These are phyloP conservation scores for Micractinium conductrix DNA, from an alignment of 139 green algal species.

Conservation along the genomic window DNA sequence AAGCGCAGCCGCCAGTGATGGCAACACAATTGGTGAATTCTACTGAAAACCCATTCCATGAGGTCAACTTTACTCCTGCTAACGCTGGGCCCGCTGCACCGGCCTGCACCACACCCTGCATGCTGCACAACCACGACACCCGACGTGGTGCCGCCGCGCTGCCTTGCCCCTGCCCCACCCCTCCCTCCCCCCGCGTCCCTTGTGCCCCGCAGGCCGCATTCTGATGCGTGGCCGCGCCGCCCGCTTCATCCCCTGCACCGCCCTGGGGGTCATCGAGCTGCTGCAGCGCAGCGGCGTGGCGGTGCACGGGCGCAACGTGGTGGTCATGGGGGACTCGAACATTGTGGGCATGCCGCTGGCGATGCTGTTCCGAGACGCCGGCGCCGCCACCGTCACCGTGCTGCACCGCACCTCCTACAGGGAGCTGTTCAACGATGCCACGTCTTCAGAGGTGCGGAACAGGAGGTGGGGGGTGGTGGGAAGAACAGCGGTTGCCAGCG, in stretches of 20 bases:
- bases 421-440: conserved; percentile 46
- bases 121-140: too few species aligned
- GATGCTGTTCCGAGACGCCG: conserved; percentile 84
- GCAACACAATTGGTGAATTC: too few species aligned
- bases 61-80: too few species aligned
- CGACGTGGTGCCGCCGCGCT: neutral
- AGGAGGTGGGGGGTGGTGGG: neutral
- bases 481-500: neutral
- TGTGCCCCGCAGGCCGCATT: conserved; percentile 15
- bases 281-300: conserved; percentile 59
- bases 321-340: conserved; percentile 93
- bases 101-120: too few species aligned
- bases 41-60: too few species aligned
- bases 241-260: conserved; percentile 81
- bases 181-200: neutral
- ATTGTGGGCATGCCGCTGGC: conserved; percentile 96
- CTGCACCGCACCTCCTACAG: conserved; percentile 61
- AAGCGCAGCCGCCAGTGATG: too few species aligned
- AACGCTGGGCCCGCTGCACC: too few species aligned
- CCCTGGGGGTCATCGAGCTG: conserved; percentile 71
- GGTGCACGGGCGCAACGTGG: conserved; percentile 71
- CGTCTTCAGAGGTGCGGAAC: neutral
- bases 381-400: conserved; percentile 80
- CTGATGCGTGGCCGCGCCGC: conserved; percentile 44
- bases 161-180: neutral